phyloP scores from a whole-genome alignment of 192 early-diverging fungal genomes.

The Phycomyces nitens region DNA sequence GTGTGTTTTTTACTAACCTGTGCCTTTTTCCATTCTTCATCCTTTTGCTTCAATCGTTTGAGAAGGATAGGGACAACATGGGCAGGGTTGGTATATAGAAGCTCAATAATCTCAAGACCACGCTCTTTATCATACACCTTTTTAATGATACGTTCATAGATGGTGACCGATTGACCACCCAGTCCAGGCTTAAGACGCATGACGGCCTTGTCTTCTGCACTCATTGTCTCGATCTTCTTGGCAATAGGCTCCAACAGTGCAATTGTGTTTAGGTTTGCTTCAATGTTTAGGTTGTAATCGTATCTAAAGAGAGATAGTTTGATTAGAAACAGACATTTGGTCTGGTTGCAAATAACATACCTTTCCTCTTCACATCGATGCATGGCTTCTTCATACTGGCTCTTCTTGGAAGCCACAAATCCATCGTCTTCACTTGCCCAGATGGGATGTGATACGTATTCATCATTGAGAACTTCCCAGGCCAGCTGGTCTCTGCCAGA shows the following conservation, averaged over 20 bases:
- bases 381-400: slow-evolving; percentile 88
- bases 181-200: slow-evolving; percentile 76
- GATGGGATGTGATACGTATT: slow-evolving; percentile 91
- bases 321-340: neutral
- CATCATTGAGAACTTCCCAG: slow-evolving; percentile 95
- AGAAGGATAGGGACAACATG: slow-evolving; percentile 92
- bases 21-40: slow-evolving; percentile 94
- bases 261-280: slow-evolving; percentile 89
- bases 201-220: slow-evolving; percentile 65
- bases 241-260: slow-evolving; percentile 87
- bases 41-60: slow-evolving; percentile 94
- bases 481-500: slow-evolving; percentile 91
- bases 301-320: slow-evolving; percentile 33
- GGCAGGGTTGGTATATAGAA: slow-evolving; percentile 87
- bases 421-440: slow-evolving; percentile 89
- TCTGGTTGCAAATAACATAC: no score
- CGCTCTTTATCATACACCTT: slow-evolving; percentile 91
- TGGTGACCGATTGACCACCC: slow-evolving; percentile 79
- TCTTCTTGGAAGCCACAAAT: slow-evolving; percentile 90
- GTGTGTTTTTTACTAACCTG: slow-evolving; percentile 45
- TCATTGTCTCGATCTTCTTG: slow-evolving; percentile 76
- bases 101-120: slow-evolving; percentile 86
- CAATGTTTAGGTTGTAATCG: slow-evolving; percentile 97
- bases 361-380: slow-evolving; percentile 96
- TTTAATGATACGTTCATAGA: slow-evolving; percentile 91